Conservation (phyloP, 1,284 basidiomycete genomes). For the Baeospora myosura region DNA sequence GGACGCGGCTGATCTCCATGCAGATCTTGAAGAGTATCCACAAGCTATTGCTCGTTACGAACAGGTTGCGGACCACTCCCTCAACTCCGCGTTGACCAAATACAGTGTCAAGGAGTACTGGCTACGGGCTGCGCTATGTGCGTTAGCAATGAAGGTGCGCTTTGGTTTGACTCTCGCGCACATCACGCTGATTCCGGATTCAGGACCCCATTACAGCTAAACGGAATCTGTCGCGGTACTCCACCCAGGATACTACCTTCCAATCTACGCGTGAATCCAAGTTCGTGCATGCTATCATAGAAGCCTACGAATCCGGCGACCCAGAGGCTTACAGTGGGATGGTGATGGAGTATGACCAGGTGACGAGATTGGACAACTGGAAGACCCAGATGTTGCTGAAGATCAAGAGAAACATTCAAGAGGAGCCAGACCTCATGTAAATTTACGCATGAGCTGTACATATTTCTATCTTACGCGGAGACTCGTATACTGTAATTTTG, state of each 20-base stretch:
- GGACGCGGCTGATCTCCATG: conserved; percentile 92
- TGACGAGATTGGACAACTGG: conserved; percentile 90
- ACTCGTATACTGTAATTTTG: neutral
- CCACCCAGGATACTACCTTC: conserved; percentile 75
- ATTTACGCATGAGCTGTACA: neutral
- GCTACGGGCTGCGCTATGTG: conserved; percentile 83
- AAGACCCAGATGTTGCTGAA: conserved; percentile 85
- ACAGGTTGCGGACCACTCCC: conserved; percentile 82
- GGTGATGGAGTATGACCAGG: conserved; percentile 80
- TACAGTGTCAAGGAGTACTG: conserved; percentile 99
- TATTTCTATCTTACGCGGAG: neutral
- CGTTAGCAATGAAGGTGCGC: conserved; percentile 81
- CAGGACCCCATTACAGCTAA: conserved; percentile 84
- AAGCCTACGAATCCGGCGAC: conserved; percentile 78
- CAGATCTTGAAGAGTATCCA: conserved; percentile 80
- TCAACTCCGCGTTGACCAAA: conserved; percentile 85
- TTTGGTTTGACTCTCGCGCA: conserved; percentile 8
- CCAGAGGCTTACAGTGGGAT: conserved; percentile 72
- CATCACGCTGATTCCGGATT: conserved; percentile 1
- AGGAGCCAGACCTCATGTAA: too few relatives aligned
- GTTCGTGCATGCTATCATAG: conserved; percentile 71
- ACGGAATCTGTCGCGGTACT: conserved; percentile 72
- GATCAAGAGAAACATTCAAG: conserved; percentile 76
- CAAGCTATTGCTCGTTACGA: conserved; percentile 86
- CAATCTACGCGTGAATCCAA: conserved; percentile 84